Evolutionary conservation across 805 yeast species (phyloP), one percentile per base, ranked within the genome.

Genomic region (Candida palmyrensis): DNA sequence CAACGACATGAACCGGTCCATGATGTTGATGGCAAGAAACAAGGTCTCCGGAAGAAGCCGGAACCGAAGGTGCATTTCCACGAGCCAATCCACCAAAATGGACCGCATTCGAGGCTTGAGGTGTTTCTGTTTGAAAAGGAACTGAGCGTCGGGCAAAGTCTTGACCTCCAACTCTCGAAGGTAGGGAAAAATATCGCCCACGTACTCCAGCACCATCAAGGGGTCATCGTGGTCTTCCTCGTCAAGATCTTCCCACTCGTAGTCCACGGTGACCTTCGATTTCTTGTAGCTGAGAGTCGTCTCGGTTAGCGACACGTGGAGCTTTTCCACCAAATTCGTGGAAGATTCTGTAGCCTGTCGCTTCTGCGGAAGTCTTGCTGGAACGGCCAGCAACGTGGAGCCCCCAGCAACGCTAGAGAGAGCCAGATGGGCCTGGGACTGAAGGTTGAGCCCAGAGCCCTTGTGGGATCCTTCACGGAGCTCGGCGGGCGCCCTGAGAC

Each of bases 171-270:
- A 66, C 49, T 71, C 78, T 53, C 80, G 79, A 47, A 89, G 63
- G 57, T 84, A 87, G 19, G 75, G 81, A 57, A 86, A 89, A 37
- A 90, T 89, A 39, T 87, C 97, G 41, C 66, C 74, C 35, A 84
- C 95, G 57, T 89, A 90, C 63, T 90, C 98, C 40, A 88, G 77
- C 20, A 85, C 97, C 96, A 90, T 89, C 41, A 85, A 45, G 33
- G 72, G 85, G 52, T 82, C 90, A 42, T 77, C 81, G 29, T 58
- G 51, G 51, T 82, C 89, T 40, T 76, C 83, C 19, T 69, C 74
- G 48, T 82, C 92, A 39, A 82, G 61, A 53, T 81, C 86, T 49
- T 82, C 88, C 86, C 88, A 77, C 33, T 59, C 66, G 46, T 70
- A 68, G 41, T 68, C 77, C 31, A 56, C 47, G 6, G 21, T 27